These are phyloP conservation scores for Plectranthus barbatus DNA, from an alignment of 257 asterid genomes.

Conservation along the genomic window DNA sequence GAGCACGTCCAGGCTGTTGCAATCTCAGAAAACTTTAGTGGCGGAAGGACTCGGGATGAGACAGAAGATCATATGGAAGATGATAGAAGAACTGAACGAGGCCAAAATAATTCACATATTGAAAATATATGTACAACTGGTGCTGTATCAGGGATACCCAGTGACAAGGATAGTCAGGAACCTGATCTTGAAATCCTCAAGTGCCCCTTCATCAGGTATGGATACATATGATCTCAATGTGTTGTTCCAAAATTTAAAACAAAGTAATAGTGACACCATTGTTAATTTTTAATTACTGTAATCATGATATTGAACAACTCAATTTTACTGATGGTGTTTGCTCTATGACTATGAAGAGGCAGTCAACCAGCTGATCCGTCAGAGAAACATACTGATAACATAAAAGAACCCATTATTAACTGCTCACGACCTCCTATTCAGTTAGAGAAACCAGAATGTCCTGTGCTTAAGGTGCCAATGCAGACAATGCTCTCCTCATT, in stretches of 20 bases:
- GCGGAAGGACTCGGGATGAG: slow-evolving; percentile 19
- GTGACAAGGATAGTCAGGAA: slow-evolving; percentile 25
- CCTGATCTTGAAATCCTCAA: slow-evolving; percentile 18
- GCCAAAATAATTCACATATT: slow-evolving; percentile 15
- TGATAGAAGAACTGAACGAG: slow-evolving; percentile 20
- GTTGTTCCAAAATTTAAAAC: not conserved
- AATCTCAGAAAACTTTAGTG: slow-evolving; percentile 22
- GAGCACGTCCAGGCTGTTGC: slow-evolving; percentile 22
- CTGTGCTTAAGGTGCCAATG: slow-evolving; percentile 18
- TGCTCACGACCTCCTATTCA: slow-evolving; percentile 37
- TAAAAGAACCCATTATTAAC: slow-evolving; percentile 29
- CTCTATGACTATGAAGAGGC: slow-evolving; percentile 17
- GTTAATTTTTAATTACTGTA: not conserved
- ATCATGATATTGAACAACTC: not conserved
- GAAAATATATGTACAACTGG: slow-evolving; percentile 9
- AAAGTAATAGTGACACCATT: not conserved
- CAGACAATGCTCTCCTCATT: slow-evolving; percentile 30
- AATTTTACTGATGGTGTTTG: not conserved
- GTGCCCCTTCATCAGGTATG: slow-evolving; percentile 37
- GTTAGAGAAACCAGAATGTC: slow-evolving; percentile 35
- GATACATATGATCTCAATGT: not conserved
- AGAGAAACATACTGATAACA: slow-evolving; percentile 34
- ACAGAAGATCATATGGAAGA: slow-evolving; percentile 20
- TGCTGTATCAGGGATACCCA: slow-evolving; percentile 2
- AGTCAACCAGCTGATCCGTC: slow-evolving; percentile 33